Evolutionary conservation across 2,329 filamentous ascomycete genomes (phyloP), one percentile per base, ranked within the genome.

Genomic region (Fusarium kyushuense): DNA sequence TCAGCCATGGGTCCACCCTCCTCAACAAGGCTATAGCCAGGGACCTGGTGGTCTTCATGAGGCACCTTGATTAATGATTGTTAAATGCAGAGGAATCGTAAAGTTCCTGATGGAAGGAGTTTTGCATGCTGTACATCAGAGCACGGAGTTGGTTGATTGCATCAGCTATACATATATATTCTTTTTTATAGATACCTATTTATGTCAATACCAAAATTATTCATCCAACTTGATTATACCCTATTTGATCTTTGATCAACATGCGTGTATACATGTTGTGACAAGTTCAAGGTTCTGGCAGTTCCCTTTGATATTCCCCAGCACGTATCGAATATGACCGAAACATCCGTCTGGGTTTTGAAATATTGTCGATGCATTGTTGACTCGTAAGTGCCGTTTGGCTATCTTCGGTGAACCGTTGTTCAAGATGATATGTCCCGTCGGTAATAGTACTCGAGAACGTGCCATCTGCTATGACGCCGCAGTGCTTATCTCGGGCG

Each of bases 401-500:
- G 13, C 69, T 67, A 2, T 67, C 66, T 8, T 14, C 16, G 0
- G 21, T 52, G 4, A 35, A 36, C 2, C 38, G 32, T 2, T 58
- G 29, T n/a, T 72, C 58, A 12, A 68, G 12, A 8, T 59, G 46
- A 29, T 67, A 65, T 7, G 33, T 49, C 11, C 55, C 52, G 9
- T 70, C 58, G 36, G 67, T 72, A 23, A 63, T 29, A 3, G 49
- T 48, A 7, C 54, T 71, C 2, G 54, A 48, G n/a, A 72, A 72
- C 11, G 69, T 72, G 3, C 67, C 69, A 1, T 72, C 67, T 5
- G 58, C 54, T 46, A 72, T 66, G 10, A 60, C 19, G 12, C 69
- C 60, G 21, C 63, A 66, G 10, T 60, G 52, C 14, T 63, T 68
- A 32, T 72, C 53, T 12, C 72, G 60, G 2, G 76, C 76, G 21